Base-by-base conservation (phyloP, 768 basidiomycete genomes). In the Lentinula lateritia region DNA sequence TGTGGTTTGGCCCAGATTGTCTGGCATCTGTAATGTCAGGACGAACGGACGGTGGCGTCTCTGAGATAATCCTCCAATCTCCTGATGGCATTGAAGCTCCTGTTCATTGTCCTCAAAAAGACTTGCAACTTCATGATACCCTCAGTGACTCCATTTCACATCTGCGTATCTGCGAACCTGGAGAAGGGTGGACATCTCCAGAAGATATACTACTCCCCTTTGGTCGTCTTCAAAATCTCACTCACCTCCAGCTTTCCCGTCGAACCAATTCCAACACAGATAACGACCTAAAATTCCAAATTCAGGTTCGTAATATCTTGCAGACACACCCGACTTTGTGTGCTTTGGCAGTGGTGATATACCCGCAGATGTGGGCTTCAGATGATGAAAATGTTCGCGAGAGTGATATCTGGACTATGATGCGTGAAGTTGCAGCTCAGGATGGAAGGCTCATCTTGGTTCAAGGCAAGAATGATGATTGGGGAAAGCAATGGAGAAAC, bases 201-300 rank as follows among this genome's bases (percentile, higher is more conserved):
- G 64, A 64, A 32, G 64, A 70, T 20, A 74, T 76, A 34, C 65
- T 78, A 39, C 64, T 60, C 6, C 64, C 70, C 18, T 74, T 78
- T 53, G 74, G 74, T 5, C 41, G 67, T n/a, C 69, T 75, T 4
- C 73, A 73, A 0, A 63, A 72, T 32, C 71, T 80, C 5, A 71
- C 78, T 1, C 74, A 80, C 64, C 66, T 80, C 16, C 71, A 77
- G 54, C 67, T 80, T 8, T 66, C 77, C 2, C 77, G 79, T 36
- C 73, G 73, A 1, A 70, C 74, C 20, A 69, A 76, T 52, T 75
- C 77, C 5, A 80, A 79, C 62, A 67, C 68, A 60, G 76, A 74
- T 28, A 80, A 80, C 58, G 79, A 80, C 65, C 20, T 63, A 6
- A 58, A 67, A 16, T 80, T 80, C 57, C 67, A 69, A 2, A 66